Evolutionary conservation across 2,329 filamentous ascomycete species (phyloP).

Genomic region (Teratosphaeria viscida): DNA sequence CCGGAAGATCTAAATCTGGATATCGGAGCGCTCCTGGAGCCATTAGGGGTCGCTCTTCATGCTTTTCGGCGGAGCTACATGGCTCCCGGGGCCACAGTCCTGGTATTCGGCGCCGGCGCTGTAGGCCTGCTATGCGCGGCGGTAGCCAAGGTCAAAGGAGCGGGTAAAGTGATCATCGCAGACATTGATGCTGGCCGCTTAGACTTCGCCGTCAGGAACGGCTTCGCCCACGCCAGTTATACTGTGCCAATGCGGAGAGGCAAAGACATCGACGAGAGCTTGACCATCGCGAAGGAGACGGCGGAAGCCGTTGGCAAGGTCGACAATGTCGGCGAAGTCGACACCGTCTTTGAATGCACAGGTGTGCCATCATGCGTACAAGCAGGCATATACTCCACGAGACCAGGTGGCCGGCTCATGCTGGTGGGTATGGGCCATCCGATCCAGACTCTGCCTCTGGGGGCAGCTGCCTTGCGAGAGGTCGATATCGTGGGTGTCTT

Average conservation of each 20-base stretch:
- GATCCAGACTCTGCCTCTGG: conserved; percentile 63
- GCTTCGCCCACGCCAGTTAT: conserved; percentile 37
- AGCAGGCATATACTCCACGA: conserved; percentile 61
- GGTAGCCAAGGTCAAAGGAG: conserved; percentile 44
- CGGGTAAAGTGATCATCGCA: conserved; percentile 47
- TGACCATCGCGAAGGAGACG: conserved; percentile 41
- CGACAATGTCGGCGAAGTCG: conserved; percentile 44
- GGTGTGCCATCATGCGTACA: conserved; percentile 67
- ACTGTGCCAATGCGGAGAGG: conserved; percentile 38
- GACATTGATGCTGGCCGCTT: conserved; percentile 50
- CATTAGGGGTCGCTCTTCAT: conserved; percentile 51
- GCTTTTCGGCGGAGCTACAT: conserved; percentile 45
- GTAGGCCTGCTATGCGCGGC: conserved; percentile 51
- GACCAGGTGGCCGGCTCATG: conserved; percentile 60
- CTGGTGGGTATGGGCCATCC: conserved; percentile 74
- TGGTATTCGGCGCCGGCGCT: conserved; percentile 52
- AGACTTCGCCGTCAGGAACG: conserved; percentile 43
- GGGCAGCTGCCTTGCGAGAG: conserved; percentile 61
- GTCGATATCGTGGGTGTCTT: conserved; percentile 72
- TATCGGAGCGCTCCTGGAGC: conserved; percentile 50
- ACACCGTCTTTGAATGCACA: conserved; percentile 66
- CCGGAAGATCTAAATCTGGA: conserved; percentile 43
- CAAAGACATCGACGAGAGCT: conserved; percentile 43
- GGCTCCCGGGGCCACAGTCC: conserved; percentile 34
- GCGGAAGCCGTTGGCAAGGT: conserved; percentile 34